Evolutionary conservation across 768 basidiomycete genomes (phyloP).

Genomic region (Baorangia bicolor): DNA sequence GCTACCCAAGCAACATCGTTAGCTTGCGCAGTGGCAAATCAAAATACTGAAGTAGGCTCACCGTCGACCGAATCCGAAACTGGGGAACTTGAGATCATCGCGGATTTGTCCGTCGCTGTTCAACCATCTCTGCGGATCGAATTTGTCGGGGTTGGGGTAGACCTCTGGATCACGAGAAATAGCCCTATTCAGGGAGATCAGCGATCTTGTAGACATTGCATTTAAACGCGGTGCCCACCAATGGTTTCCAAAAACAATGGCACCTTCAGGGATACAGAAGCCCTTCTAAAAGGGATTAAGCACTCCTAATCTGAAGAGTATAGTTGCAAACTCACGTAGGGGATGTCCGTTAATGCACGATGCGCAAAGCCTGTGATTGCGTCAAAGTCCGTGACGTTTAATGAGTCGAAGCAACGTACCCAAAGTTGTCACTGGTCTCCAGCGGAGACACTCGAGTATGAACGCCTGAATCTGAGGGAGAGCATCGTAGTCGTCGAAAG

Average conservation of each 20-base stretch:
- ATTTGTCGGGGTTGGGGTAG: slow-evolving; percentile 60
- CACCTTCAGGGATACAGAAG: slow-evolving; percentile 37
- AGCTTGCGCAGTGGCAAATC: not conserved
- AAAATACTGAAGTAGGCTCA: slow-evolving; percentile 1
- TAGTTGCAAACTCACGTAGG: slow-evolving; percentile 45
- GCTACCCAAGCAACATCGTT: slow-evolving; percentile 28
- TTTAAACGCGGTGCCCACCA: slow-evolving; percentile 23
- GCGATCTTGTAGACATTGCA: not conserved
- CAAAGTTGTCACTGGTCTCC: slow-evolving; percentile 39
- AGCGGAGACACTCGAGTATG: slow-evolving; percentile 40
- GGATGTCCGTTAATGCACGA: slow-evolving; percentile 60
- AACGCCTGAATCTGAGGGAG: slow-evolving; percentile 42
- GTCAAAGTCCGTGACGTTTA: not conserved
- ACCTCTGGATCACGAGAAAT: slow-evolving; percentile 55
- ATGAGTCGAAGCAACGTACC: slow-evolving; percentile 16
- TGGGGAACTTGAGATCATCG: slow-evolving; percentile 52
- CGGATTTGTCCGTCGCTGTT: slow-evolving; percentile 36
- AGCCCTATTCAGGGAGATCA: slow-evolving; percentile 35
- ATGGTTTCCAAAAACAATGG: slow-evolving; percentile 37
- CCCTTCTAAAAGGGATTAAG: slow-evolving; percentile 27
- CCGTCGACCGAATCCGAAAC: slow-evolving; percentile 57
- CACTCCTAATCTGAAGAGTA: not conserved
- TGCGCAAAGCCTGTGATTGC: slow-evolving; percentile 53
- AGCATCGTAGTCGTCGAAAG: slow-evolving; percentile 37
- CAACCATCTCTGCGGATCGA: slow-evolving; percentile 61